Evolutionary conservation across 1,284 basidiomycete genomes (phyloP).

Genomic region (Stereum hirsutum): DNA sequence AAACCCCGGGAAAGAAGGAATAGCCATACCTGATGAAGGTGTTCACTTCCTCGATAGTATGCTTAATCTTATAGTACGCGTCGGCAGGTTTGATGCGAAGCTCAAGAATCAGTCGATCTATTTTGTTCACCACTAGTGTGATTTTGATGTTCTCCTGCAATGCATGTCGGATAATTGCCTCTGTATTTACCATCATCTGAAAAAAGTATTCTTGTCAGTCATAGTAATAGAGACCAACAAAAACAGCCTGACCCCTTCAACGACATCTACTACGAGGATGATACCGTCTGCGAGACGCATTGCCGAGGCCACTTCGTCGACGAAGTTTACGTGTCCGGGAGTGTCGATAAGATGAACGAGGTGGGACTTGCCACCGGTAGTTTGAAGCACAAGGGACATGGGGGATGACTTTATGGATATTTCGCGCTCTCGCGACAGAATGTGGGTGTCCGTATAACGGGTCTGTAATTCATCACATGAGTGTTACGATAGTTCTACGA

Average conservation of each 20-base stretch:
- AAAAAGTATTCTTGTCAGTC: slow-evolving; percentile 2
- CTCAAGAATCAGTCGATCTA: slow-evolving; percentile 95
- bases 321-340: slow-evolving; percentile 96
- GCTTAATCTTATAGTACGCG: slow-evolving; percentile 98
- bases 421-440: slow-evolving; percentile 79
- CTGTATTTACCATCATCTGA: slow-evolving; percentile 86
- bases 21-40: slow-evolving; percentile 75
- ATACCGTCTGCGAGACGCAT: slow-evolving; percentile 91
- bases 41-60: slow-evolving; percentile 98
- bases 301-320: slow-evolving; percentile 90
- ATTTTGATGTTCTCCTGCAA: slow-evolving; percentile 86
- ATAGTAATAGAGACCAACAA: neutral
- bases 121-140: slow-evolving; percentile 94
- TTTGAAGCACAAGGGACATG: slow-evolving; percentile 86
- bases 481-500: neutral
- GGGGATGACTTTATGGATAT: slow-evolving; percentile 97
- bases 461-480: slow-evolving; percentile 31
- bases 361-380: slow-evolving; percentile 89
- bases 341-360: slow-evolving; percentile 94
- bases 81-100: slow-evolving; percentile 92
- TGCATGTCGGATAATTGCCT: slow-evolving; percentile 80
- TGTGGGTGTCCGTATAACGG: slow-evolving; percentile 94
- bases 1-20: neutral
- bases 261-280: slow-evolving; percentile 89
- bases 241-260: slow-evolving; percentile 74